Conservation (phyloP, 495 filamentous ascomycete genomes). For the Aspergillus biplanus region DNA sequence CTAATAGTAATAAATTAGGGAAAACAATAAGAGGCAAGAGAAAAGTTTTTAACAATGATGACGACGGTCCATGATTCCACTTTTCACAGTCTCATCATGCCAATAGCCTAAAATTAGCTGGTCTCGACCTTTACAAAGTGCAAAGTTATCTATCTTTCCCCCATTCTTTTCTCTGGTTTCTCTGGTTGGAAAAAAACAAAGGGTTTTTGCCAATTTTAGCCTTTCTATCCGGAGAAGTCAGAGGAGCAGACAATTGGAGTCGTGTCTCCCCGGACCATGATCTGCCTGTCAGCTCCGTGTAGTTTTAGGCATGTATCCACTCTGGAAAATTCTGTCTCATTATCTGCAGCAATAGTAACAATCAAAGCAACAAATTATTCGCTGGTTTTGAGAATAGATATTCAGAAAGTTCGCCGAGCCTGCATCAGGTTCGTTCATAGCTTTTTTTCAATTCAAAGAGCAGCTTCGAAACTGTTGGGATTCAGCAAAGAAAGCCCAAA, state of each 20-base stretch:
- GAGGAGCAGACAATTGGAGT: neutral
- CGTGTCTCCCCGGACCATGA: slow-evolving; percentile 17
- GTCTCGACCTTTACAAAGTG: neutral
- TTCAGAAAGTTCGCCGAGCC: neutral
- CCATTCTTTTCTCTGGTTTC: too few relatives aligned
- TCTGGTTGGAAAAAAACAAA: too few relatives aligned
- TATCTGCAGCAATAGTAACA: slow-evolving; percentile 2
- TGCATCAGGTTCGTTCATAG: neutral
- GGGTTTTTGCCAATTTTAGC: too few relatives aligned
- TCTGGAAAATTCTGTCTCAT: slow-evolving; percentile 9
- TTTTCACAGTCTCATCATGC: neutral
- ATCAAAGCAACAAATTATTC: slow-evolving; percentile 4
- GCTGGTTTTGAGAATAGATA: slow-evolving; percentile 8
- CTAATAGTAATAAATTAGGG: too few relatives aligned
- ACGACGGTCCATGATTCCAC: neutral
- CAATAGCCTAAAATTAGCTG: neutral
- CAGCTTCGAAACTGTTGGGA: neutral
- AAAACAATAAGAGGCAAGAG: neutral
- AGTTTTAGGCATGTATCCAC: slow-evolving; percentile 22
- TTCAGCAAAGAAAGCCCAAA: neutral
- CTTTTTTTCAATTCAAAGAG: too few relatives aligned
- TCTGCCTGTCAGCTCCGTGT: slow-evolving; percentile 22
- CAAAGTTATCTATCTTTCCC: neutral
- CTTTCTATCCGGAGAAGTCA: too few relatives aligned
- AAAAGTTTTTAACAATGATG: neutral